A percentile compares a stretch with the other conserved stretches of the same genome.
Evolutionary conservation across 116 monocot species (phyloP).

Genomic region (Zostera marina): DNA sequence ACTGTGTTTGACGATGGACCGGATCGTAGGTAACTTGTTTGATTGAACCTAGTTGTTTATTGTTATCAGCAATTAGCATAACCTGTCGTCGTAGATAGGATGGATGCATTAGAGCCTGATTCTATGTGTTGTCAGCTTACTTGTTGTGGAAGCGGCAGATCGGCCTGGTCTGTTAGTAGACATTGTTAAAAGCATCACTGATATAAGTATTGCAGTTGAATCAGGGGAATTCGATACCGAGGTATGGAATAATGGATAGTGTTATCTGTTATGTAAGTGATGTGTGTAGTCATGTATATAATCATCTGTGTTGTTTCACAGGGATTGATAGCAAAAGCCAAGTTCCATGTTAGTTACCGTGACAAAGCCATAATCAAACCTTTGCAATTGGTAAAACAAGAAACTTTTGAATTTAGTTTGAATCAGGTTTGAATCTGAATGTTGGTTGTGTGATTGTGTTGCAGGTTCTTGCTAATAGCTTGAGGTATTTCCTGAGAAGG

Average conservation of each 20-base stretch:
- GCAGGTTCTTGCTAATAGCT: constrained; percentile 74
- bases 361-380: constrained; percentile 55
- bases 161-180: constrained; percentile 89
- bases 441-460: neutral
- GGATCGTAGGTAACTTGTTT: constrained; percentile 43
- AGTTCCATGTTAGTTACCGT: constrained; percentile 83
- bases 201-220: constrained; percentile 68
- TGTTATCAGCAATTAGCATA: neutral
- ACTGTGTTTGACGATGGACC: constrained; percentile 66
- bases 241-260: too few relatives aligned
- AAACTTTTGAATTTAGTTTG: neutral
- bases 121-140: constrained; percentile 38
- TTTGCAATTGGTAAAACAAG: constrained; percentile 36
- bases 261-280: too few relatives aligned
- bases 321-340: constrained; percentile 86
- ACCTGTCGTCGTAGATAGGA: neutral
- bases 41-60: neutral
- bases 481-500: constrained; percentile 82
- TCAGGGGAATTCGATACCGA: constrained; percentile 97
- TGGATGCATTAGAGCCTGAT: neutral
- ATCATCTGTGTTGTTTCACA: constrained; percentile 2
- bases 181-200: constrained; percentile 74
- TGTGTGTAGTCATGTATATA: too few relatives aligned
- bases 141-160: constrained; percentile 75
- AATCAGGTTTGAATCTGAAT: too few relatives aligned